Evolutionary conservation across 2,329 filamentous ascomycete species (phyloP).

Genomic region (Chaetothyriales sp.): DNA sequence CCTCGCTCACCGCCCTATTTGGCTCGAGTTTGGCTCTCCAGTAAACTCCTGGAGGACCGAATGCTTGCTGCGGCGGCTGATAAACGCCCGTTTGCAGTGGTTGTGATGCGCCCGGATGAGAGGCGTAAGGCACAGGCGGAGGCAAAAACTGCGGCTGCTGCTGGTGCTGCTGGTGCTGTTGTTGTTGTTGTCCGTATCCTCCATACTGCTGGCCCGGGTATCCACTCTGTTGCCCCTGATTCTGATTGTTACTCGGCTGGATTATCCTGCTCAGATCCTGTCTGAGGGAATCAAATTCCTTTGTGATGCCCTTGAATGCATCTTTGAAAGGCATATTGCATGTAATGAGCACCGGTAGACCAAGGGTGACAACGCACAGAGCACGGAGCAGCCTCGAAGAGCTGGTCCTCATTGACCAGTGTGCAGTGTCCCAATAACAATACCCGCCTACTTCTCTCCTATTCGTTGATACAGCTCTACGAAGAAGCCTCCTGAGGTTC

Average conservation of each 20-base stretch:
- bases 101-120: not conserved
- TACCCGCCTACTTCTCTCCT: too few species aligned
- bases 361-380: not conserved
- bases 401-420: too few species aligned
- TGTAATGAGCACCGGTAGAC: not conserved
- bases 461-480: too few species aligned
- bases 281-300: not conserved
- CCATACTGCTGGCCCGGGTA: not conserved
- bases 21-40: conserved; percentile 15
- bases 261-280: not conserved
- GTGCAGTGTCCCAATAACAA: too few species aligned
- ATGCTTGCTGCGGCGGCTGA: not conserved
- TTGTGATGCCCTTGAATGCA: not conserved
- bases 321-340: not conserved
- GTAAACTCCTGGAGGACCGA: conserved; percentile 3
- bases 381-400: too few species aligned
- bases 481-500: too few species aligned
- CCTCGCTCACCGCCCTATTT: conserved; percentile 6
- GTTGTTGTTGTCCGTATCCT: not conserved
- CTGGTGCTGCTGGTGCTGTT: too few species aligned
- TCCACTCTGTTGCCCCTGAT: not conserved
- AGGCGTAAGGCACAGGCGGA: not conserved
- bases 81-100: not conserved
- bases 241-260: not conserved
- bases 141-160: not conserved